These are phyloP conservation scores for Leptoxyphium fumago DNA, from an alignment of 2,329 filamentous ascomycete genomes.

Conservation along the genomic window DNA sequence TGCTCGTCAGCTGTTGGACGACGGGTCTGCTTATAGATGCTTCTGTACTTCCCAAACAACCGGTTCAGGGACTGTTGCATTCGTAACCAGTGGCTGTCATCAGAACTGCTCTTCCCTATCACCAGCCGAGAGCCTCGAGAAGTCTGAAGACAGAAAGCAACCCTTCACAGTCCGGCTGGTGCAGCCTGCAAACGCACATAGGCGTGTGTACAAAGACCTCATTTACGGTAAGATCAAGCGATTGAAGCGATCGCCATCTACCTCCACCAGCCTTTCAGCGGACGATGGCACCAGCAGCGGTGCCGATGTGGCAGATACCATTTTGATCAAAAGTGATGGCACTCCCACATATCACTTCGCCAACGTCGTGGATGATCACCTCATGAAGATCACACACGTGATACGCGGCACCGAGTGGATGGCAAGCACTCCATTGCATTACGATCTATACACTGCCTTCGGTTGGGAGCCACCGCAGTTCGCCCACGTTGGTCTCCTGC, in stretches of 20 bases:
- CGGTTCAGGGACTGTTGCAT: conserved; percentile 36
- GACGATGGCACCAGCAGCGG: conserved; percentile 14
- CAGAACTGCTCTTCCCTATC: conserved; percentile 58
- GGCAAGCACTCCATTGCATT: conserved; percentile 72
- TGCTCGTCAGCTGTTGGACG: conserved; percentile 51
- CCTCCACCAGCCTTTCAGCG: conserved; percentile 7
- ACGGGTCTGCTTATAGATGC: conserved; percentile 74
- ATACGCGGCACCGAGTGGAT: conserved; percentile 95
- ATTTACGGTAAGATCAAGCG: conserved; percentile 56
- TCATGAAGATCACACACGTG: conserved; percentile 92
- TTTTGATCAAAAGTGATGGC: conserved; percentile 81
- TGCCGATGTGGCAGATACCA: conserved; percentile 59
- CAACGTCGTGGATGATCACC: conserved; percentile 90
- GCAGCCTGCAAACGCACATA: conserved; percentile 44
- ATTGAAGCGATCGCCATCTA: conserved; percentile 15
- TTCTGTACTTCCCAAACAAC: conserved; percentile 53
- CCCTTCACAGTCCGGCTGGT: conserved; percentile 64
- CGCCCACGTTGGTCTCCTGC: conserved; percentile 34
- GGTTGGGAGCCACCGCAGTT: conserved; percentile 34
- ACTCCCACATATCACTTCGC: conserved; percentile 94
- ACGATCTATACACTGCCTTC: conserved; percentile 39
- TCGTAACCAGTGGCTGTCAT: conserved; percentile 49
- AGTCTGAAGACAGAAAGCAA: conserved; percentile 50
- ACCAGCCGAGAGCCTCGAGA: conserved; percentile 51
- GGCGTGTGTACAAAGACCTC: conserved; percentile 51